Conservation (phyloP, 2,329 filamentous ascomycete species). For the Scedosporium aurantiacum region DNA sequence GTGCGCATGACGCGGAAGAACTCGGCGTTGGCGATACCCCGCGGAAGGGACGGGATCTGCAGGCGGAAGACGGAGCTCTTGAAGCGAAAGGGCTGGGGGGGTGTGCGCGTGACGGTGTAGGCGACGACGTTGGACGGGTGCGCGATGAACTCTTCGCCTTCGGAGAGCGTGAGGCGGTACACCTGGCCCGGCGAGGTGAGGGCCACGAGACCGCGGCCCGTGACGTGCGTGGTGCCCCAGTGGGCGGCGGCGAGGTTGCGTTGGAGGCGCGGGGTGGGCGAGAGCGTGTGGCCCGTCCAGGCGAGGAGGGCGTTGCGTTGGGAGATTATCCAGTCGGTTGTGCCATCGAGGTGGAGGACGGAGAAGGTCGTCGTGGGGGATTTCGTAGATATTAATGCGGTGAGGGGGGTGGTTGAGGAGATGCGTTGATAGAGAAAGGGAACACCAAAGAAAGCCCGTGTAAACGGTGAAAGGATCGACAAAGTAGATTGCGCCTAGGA, state of each 20-base stretch:
- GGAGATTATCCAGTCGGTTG: constrained; percentile 87
- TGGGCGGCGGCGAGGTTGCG: constrained; percentile 65
- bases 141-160: constrained; percentile 81
- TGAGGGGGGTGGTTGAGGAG: constrained; percentile 77
- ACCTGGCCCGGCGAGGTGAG: constrained; percentile 80
- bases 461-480: constrained; percentile 73
- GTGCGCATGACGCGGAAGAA: constrained; percentile 65
- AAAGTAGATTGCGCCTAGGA: constrained; percentile 74
- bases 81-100: constrained; percentile 78
- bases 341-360: constrained; percentile 81
- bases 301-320: constrained; percentile 84
- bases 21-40: constrained; percentile 55
- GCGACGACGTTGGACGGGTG: constrained; percentile 89
- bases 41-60: constrained; percentile 62
- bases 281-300: constrained; percentile 86
- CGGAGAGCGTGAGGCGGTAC: constrained; percentile 70
- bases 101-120: constrained; percentile 65
- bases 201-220: constrained; percentile 76
- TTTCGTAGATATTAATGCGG: constrained; percentile 78
- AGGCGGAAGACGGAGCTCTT: constrained; percentile 65
- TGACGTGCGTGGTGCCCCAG: constrained; percentile 85
- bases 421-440: constrained; percentile 93
- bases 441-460: constrained; percentile 68
- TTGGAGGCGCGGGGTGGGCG: constrained; percentile 65
- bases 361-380: constrained; percentile 78